Base-by-base conservation (phyloP, 2,329 filamentous ascomycete genomes). In the Elsinoe batatas region DNA sequence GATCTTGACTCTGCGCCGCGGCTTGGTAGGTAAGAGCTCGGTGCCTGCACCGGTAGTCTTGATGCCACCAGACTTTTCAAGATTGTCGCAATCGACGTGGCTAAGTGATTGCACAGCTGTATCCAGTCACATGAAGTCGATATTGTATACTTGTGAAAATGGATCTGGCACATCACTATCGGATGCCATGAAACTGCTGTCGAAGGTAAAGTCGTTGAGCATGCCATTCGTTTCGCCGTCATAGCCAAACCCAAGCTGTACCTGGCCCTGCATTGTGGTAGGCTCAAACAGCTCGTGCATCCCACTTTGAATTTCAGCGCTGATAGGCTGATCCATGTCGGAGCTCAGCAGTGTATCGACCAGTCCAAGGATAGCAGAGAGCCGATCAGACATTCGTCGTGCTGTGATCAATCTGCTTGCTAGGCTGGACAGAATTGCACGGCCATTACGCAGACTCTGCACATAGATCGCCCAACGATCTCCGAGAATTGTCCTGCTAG, bases 231-330 rank as follows among this genome's bases (percentile, higher is more conserved):
- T 17, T 18, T 37, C 26, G 8, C 47, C 32, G 6, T 15, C 10
- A 11, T 13, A 38, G 5, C 47, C 33, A 12, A 51, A 33, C 3
- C 40, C 18, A 18, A 44, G 18, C 40, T 44, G 40, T 22, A 44
- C 4, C 26, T 51, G 47, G 20, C 32, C 47, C 33, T 38, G 47
- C 11, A 15, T 22, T 37, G 12, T 35, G 18, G 15, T 35, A 38
- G 32, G 18, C 47, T 51, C 47, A 38, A 51, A 51, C 35, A 36
- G 33, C 47, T 51, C 35, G 33, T 38, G 47, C 47, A 36, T 37
- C 2, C 47, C 47, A 35, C 10, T 51, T 7, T 51, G 47, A 3
- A 51, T 20, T 11, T 51, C 47, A 13, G 35, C 47, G 15, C 26
- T 20, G 13, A 38, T 20, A 15, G 32, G 47, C 26, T 35, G 26